Conservation (phyloP, 306 rosid genomes). For the Cucurbita ficifolia region DNA sequence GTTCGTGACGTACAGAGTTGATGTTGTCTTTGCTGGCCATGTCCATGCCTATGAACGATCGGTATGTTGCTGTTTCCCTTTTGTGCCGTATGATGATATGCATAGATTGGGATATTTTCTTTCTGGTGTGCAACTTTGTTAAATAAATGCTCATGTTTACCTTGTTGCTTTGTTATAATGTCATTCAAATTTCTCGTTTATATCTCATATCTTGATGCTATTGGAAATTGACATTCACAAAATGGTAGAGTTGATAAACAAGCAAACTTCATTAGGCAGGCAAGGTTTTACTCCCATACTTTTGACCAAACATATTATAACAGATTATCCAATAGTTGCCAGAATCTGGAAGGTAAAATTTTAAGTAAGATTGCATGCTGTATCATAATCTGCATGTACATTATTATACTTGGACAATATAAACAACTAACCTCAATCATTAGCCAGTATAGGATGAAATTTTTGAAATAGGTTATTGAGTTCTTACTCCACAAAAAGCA, state of each 20-base stretch:
- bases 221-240: background rate
- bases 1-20: conserved; percentile 69
- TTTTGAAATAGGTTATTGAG: background rate
- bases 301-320: background rate
- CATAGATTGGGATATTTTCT: background rate
- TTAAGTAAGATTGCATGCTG: background rate
- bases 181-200: background rate
- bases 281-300: background rate
- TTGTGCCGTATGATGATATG: background rate
- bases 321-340: background rate
- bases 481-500: background rate
- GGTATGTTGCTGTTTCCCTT: conserved; percentile 28
- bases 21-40: conserved; percentile 85
- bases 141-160: background rate
- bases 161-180: background rate
- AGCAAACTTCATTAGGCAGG: background rate
- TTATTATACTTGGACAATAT: background rate
- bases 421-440: background rate
- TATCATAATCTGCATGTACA: background rate
- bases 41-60: conserved; percentile 99
- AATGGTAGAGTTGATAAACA: background rate
- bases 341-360: background rate
- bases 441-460: background rate
- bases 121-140: background rate
- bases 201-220: background rate